These are phyloP conservation scores for Drosera capensis DNA, from an alignment of 148 eudicot species.

Conservation along the genomic window DNA sequence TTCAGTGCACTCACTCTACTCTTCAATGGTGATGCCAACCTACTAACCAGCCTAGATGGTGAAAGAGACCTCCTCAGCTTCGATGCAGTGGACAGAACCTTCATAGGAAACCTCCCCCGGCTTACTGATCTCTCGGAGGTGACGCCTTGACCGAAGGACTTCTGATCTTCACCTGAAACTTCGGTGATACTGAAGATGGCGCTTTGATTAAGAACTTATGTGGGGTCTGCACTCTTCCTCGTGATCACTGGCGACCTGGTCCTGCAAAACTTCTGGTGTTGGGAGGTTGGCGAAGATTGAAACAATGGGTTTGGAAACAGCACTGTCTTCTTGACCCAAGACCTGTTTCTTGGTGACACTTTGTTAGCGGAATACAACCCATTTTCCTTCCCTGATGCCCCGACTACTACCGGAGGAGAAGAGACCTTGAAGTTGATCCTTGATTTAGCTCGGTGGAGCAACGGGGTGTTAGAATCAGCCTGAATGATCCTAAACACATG, in stretches of 20 bases:
- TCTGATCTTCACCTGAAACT: too few species aligned
- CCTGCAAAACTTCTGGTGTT: slow-evolving; percentile 36
- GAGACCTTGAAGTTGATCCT: slow-evolving; percentile 65
- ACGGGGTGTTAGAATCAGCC: slow-evolving; percentile 23
- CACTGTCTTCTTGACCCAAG: slow-evolving; percentile 84
- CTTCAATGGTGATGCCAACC: slow-evolving; percentile 64
- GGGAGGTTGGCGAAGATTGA: slow-evolving; percentile 50
- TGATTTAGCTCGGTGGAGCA: slow-evolving; percentile 44
- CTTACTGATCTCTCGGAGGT: too few species aligned
- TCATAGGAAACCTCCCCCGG: too few species aligned
- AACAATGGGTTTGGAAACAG: slow-evolving; percentile 82
- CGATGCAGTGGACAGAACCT: slow-evolving; percentile 12
- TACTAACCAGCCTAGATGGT: slow-evolving; percentile 57
- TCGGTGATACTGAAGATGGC: too few species aligned
- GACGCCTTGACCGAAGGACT: slow-evolving; percentile 27
- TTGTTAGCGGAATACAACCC: slow-evolving; percentile 38
- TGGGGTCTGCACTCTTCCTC: slow-evolving; percentile 28
- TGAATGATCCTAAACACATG: slow-evolving; percentile 21
- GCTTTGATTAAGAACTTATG: slow-evolving; percentile 78
- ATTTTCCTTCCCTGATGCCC: slow-evolving; percentile 29
- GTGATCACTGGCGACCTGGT: slow-evolving; percentile 50
- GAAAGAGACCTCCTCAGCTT: slow-evolving; percentile 60
- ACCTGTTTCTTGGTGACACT: slow-evolving; percentile 75
- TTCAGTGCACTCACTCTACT: slow-evolving; percentile 29
- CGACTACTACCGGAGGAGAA: slow-evolving; percentile 20